Conservation (phyloP, 768 basidiomycete genomes). For the Mycena kentingensis region DNA sequence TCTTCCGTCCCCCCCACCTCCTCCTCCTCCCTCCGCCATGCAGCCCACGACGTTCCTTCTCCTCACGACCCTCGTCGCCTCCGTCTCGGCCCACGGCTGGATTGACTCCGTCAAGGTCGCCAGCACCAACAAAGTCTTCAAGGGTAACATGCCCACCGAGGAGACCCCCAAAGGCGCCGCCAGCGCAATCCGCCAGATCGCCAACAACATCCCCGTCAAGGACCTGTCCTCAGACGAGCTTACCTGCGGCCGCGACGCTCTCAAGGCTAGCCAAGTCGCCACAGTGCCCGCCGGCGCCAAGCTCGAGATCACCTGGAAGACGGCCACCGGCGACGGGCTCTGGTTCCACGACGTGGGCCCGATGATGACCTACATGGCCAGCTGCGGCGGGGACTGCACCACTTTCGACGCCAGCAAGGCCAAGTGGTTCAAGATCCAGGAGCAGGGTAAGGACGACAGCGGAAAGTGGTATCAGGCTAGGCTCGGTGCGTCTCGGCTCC, state of each 20-base stretch:
- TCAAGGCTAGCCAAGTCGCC: conserved; percentile 47
- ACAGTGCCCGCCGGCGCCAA: conserved; percentile 48
- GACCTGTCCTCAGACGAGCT: conserved; percentile 43
- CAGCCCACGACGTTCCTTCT: no score
- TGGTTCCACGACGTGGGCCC: conserved; percentile 34
- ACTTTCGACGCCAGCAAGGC: conserved; percentile 45
- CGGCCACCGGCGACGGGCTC: conserved; percentile 13
- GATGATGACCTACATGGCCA: conserved; percentile 40
- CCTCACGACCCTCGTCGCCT: conserved; percentile 12
- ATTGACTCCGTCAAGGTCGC: conserved; percentile 10
- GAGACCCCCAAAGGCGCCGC: background rate
- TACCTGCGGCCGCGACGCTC: conserved; percentile 49
- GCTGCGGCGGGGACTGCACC: conserved; percentile 48
- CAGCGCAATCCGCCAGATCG: conserved; percentile 20
- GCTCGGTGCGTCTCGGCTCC: conserved; percentile 32
- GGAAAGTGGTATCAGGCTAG: conserved; percentile 43
- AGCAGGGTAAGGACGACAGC: conserved; percentile 36
- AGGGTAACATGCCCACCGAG: conserved; percentile 14
- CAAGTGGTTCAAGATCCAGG: conserved; percentile 57
- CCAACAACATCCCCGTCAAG: conserved; percentile 32
- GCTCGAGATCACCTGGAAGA: conserved; percentile 46
- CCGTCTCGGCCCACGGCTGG: conserved; percentile 22
- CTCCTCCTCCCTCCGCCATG: no score
- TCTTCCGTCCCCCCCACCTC: no score
- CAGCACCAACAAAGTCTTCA: conserved; percentile 10